Percentiles rank a stretch among this genome's conserved stretches.
Conservation (phyloP, 805 yeast species). For the Metschnikowia gelsemii region DNA sequence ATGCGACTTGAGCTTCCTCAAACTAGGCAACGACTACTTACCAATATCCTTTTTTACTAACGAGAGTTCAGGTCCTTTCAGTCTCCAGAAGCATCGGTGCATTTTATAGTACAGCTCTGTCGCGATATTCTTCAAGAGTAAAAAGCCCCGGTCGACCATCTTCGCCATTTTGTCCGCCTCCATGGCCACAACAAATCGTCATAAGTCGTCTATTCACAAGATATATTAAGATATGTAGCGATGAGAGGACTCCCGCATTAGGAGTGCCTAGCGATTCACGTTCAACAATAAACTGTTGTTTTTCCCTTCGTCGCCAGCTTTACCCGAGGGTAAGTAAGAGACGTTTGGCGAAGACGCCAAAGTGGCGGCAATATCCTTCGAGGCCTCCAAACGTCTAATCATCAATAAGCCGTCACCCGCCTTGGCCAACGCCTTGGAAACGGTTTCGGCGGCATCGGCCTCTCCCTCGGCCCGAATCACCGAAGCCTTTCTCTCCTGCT, state of each 20-base stretch:
- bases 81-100: too few relatives aligned
- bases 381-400: slow-evolving; percentile 94
- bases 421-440: slow-evolving; percentile 86
- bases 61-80: too few relatives aligned
- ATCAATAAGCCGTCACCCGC: slow-evolving; percentile 94
- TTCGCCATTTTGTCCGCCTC: too few relatives aligned
- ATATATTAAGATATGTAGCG: background rate
- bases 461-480: slow-evolving; percentile 98
- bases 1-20: too few relatives aligned
- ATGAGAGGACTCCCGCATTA: too few relatives aligned
- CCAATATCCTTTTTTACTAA: too few relatives aligned
- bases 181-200: background rate
- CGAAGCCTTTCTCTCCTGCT: slow-evolving; percentile 93
- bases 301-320: slow-evolving; percentile 36
- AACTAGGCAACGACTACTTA: too few relatives aligned
- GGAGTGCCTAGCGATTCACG: slow-evolving; percentile 58
- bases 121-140: too few relatives aligned
- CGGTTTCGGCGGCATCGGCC: slow-evolving; percentile 96
- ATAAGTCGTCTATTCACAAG: slow-evolving; percentile 15
- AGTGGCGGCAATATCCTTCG: slow-evolving; percentile 90
- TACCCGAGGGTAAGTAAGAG: slow-evolving; percentile 76
- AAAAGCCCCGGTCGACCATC: too few relatives aligned
- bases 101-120: too few relatives aligned
- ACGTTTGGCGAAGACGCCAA: slow-evolving; percentile 81
- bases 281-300: slow-evolving; percentile 62